These are phyloP conservation scores for Pleurotus djamor DNA, from an alignment of 768 basidiomycete species.

Conservation along the genomic window DNA sequence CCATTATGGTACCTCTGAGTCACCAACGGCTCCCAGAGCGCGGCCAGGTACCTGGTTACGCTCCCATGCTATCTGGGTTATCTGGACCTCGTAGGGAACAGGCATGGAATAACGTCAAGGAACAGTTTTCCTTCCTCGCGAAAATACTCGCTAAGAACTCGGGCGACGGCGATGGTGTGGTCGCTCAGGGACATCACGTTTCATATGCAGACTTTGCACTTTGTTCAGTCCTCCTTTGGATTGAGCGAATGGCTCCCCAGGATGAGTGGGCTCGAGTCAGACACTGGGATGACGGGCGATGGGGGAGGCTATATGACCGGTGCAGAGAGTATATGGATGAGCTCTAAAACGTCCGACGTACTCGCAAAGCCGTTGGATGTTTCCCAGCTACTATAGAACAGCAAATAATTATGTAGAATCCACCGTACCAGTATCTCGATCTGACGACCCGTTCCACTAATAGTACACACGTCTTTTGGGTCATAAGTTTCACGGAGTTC, in stretches of 20 bases:
- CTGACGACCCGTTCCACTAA: no score
- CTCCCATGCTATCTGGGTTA: conserved; percentile 4
- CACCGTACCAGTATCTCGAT: no score
- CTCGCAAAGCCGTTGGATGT: background rate
- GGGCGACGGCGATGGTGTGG: conserved; percentile 60
- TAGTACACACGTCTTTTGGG: no score
- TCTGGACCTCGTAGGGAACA: conserved; percentile 52
- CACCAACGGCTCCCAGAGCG: conserved; percentile 59
- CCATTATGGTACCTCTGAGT: conserved; percentile 68
- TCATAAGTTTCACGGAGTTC: no score
- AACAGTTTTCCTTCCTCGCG: conserved; percentile 67
- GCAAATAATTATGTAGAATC: no score
- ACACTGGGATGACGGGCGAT: conserved; percentile 69
- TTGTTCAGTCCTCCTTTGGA: conserved; percentile 72
- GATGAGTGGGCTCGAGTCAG: conserved; percentile 72
- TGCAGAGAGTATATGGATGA: conserved; percentile 72
- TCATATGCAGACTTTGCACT: conserved; percentile 75
- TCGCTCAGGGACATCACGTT: conserved; percentile 63
- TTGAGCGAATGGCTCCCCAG: conserved; percentile 68
- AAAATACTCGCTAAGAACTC: conserved; percentile 66
- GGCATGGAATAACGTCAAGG: conserved; percentile 61
- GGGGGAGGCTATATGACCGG: conserved; percentile 59
- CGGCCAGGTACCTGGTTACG: conserved; percentile 44
- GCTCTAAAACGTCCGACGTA: background rate
- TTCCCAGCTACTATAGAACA: no score